These are phyloP conservation scores for Maudiozyma pseudohumilis DNA, from an alignment of 805 yeast species.

Conservation along the genomic window DNA sequence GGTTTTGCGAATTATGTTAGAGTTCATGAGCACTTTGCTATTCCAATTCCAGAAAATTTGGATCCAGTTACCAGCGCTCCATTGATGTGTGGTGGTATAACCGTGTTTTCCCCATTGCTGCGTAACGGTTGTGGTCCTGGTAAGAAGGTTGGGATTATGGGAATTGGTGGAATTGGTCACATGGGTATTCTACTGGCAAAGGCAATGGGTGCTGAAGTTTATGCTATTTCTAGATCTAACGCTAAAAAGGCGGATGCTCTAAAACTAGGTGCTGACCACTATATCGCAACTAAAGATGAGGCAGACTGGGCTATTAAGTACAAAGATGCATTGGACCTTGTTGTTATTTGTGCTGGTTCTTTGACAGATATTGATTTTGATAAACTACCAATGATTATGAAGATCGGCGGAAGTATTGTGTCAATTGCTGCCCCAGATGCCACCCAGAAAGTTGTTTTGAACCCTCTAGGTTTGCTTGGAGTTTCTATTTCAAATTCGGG, in stretches of 20 bases:
- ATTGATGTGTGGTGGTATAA: slow-evolving; percentile 68
- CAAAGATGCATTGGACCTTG: slow-evolving; percentile 34
- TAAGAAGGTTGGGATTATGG: slow-evolving; percentile 42
- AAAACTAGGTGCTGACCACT: slow-evolving; percentile 43
- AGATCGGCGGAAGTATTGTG: slow-evolving; percentile 30
- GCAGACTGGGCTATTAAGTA: slow-evolving; percentile 32
- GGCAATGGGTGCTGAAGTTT: slow-evolving; percentile 51
- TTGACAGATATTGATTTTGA: slow-evolving; percentile 32
- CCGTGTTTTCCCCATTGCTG: slow-evolving; percentile 58
- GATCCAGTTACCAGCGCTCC: slow-evolving; percentile 55
- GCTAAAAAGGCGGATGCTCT: slow-evolving; percentile 41
- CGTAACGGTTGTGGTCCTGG: slow-evolving; percentile 43
- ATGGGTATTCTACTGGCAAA: slow-evolving; percentile 47
- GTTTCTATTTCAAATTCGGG: slow-evolving; percentile 25
- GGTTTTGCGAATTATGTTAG: slow-evolving; percentile 63
- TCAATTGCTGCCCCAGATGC: slow-evolving; percentile 20
- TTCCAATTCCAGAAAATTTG: slow-evolving; percentile 51
- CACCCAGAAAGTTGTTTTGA: slow-evolving; percentile 8
- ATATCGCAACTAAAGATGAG: slow-evolving; percentile 44
- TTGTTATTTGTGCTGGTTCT: slow-evolving; percentile 41
- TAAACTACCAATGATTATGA: slow-evolving; percentile 23
- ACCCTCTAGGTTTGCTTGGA: slow-evolving; percentile 16
- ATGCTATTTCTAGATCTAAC: slow-evolving; percentile 43
- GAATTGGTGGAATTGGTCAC: slow-evolving; percentile 51
- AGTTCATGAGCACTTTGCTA: slow-evolving; percentile 51